Conservation (phyloP, 352 stramenopile species). For the Globisporangium perplexum region DNA sequence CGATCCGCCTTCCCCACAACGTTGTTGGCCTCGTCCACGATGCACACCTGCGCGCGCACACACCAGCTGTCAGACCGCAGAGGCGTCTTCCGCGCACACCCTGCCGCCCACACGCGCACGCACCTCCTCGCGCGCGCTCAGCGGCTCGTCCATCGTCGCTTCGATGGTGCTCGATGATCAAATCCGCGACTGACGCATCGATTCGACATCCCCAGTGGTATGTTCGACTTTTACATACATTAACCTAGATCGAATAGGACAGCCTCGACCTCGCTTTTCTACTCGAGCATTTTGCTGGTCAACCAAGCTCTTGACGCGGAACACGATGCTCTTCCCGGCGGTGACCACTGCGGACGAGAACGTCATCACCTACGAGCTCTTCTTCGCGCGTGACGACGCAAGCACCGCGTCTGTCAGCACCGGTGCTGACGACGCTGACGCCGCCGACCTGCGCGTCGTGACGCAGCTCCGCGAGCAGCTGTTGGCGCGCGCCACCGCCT, state of each 20-base stretch:
- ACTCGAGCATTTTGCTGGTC: background rate
- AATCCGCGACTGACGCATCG: background rate
- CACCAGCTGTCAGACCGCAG: no score
- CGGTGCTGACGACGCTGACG: background rate
- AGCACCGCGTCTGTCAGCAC: background rate
- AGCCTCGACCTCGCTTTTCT: background rate
- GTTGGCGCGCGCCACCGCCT: constrained; percentile 21
- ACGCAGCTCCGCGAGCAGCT: constrained; percentile 15
- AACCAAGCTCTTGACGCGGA: no score
- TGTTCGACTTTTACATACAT: background rate
- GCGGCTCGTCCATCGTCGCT: background rate
- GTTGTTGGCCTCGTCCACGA: constrained; percentile 78
- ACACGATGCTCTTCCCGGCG: constrained; percentile 1
- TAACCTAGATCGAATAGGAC: background rate
- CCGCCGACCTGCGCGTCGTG: constrained; percentile 2
- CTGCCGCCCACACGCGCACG: background rate
- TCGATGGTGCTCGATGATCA: background rate
- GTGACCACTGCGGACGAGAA: constrained; percentile 11
- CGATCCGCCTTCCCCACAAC: constrained; percentile 79
- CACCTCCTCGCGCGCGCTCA: background rate
- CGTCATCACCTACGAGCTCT: constrained; percentile 30
- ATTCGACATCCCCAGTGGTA: no score
- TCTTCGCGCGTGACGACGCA: constrained; percentile 13
- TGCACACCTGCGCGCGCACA: constrained; percentile 58
- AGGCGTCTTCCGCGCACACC: no score